Base-by-base conservation (phyloP, 345 rosid species). In the Eucalyptus brandiana region DNA sequence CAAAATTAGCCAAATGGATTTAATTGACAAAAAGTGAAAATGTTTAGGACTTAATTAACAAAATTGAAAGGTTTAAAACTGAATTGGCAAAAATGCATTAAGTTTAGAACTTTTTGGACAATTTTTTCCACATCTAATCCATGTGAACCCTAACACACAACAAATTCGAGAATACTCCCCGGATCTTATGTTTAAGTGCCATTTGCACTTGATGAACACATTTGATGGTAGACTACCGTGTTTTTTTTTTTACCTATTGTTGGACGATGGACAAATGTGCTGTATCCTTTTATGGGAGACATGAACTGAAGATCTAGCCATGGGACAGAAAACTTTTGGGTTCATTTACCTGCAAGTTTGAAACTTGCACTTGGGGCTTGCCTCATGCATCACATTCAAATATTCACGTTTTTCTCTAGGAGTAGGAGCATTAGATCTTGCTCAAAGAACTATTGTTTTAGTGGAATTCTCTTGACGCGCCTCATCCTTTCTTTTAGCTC, bases 21-120 rank as follows among this genome's bases (percentile, higher is more conserved):
- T 1, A 26, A 58, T 58, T 58, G n/a, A 1, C 3, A 2, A 58
- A 11, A 58, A 58, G 2, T 58, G 7, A 58, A 58, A 58, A 58
- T 5, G 4, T 58, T 58, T 58, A 58, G 0, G 1, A 58, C 3
- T 58, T 2, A 26, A 58, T 26, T 58, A 21, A 6, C 14, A 58
- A 58, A 26, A 58, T 24, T 58, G 11, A 58, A 58, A 58, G 2
- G 7, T 58, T 58, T 26, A 26, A 28, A 28, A 58, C 0, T 26
- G 0, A 58, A 58, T 58, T 26, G 7, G n/a, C 4, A 26, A 53
- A 8, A 53, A 19, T 53, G 11, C 10, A 53, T 19, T 53, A 19
- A 0, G 1, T 53, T 53, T 53, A 53, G 0, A 1, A 53, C 2
- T 53, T 53, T 53, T 53, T 19, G 26, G 24, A 53, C 11, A 53